Base-by-base conservation (phyloP, 1,139 yeast genomes). In the Hemisphaericaspora subhashii region DNA sequence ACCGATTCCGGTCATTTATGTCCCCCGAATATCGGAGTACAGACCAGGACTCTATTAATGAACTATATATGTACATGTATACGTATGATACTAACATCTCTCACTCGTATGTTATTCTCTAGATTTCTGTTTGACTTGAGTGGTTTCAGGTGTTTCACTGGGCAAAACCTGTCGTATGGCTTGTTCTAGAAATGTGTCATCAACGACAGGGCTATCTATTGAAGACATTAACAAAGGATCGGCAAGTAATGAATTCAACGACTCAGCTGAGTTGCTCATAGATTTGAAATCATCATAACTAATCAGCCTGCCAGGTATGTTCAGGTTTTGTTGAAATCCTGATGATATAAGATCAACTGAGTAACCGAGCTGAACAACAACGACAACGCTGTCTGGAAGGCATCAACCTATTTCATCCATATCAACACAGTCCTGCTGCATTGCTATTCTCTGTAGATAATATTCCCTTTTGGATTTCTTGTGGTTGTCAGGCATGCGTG, bases 351-450 rank as follows among this genome's bases (percentile, higher is more conserved):
- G n/a, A n/a, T n/a, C n/a, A n/a, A n/a, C n/a, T n/a, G n/a, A n/a
- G n/a, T n/a, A n/a, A n/a, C n/a, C n/a, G n/a, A n/a, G n/a, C n/a
- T n/a, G n/a, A n/a, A n/a, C n/a, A n/a, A n/a, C n/a, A n/a, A n/a
- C n/a, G n/a, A n/a, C n/a, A n/a, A n/a, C n/a, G n/a, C n/a, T n/a
- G n/a, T n/a, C n/a, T 24, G 27, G 27, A n/a, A 6, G 27, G 27
- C 10, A 7, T 24, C 27, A n/a, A 7, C 27, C 27, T 24, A 10
- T 7, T 6, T 11, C 12, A 12, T 17, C 15, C 5, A 29, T 50
- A n/a, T 53, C 64, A 22, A 66, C 71, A 44, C 66, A 62, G 48
- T 69, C 73, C 54, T 68, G 68, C 52, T 69, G 75, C 58, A 68
- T 55, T 21, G 74, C 74, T 29, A 69, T 69, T 37, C 64, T 51